phyloP scores from a whole-genome alignment of 352 stramenopile genomes.

The Phytophthora sp. region DNA sequence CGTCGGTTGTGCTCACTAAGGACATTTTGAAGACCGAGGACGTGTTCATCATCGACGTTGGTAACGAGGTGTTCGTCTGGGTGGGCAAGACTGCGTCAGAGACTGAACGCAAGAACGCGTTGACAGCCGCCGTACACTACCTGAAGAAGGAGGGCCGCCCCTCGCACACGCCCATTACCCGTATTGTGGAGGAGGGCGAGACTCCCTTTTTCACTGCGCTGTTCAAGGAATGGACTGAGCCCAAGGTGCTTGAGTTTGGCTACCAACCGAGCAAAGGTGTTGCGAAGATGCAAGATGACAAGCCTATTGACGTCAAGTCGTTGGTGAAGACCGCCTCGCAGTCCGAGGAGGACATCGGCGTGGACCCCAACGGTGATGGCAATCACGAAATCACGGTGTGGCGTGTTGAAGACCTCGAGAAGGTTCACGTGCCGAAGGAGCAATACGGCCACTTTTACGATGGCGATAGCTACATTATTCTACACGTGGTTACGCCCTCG shows the following conservation, averaged over 20 bases:
- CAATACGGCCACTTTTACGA: slow-evolving; percentile 93
- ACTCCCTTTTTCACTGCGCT: slow-evolving; percentile 86
- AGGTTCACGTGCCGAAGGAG: slow-evolving; percentile 76
- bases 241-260: slow-evolving; percentile 72
- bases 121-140: slow-evolving; percentile 88
- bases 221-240: slow-evolving; percentile 81
- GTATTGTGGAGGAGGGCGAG: slow-evolving; percentile 87
- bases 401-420: slow-evolving; percentile 92
- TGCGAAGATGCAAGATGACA: slow-evolving; percentile 48
- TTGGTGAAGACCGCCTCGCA: slow-evolving; percentile 50
- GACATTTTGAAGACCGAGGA: slow-evolving; percentile 85
- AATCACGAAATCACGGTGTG: slow-evolving; percentile 88
- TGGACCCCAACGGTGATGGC: slow-evolving; percentile 70
- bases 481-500: slow-evolving; percentile 78
- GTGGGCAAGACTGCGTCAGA: slow-evolving; percentile 86
- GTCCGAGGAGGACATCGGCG: slow-evolving; percentile 74
- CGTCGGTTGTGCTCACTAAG: slow-evolving; percentile 78
- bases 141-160: slow-evolving; percentile 63
- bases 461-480: slow-evolving; percentile 96
- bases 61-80: slow-evolving; percentile 92
- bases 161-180: slow-evolving; percentile 77
- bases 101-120: slow-evolving; percentile 88
- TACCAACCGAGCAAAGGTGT: slow-evolving; percentile 54
- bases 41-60: slow-evolving; percentile 93
- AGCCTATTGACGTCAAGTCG: slow-evolving; percentile 64